Base-by-base conservation (phyloP, 208 protist genomes). In the Wallacemonas sp. region DNA sequence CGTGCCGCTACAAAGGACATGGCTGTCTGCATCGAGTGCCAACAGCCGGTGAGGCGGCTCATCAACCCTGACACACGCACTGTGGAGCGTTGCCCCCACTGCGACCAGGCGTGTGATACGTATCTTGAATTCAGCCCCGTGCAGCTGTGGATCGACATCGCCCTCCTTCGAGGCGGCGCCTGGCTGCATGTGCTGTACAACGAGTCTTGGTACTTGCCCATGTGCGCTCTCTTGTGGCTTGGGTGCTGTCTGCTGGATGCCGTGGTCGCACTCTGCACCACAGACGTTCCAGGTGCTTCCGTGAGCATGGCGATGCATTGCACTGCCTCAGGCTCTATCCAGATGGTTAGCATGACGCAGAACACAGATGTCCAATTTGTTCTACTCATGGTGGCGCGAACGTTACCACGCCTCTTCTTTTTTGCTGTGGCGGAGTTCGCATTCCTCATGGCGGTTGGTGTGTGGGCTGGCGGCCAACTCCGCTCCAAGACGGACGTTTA, bases 161-260 rank as follows among this genome's bases (percentile, higher is more conserved):
- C 79, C 27, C 67, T 96, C 11, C 73, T 96, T 27, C 83, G 81
- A 30, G 61, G 79, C 6, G 64, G 64, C 26, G 90, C 87, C 5
- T 96, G 90, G 87, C 70, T 72, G 26, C 90, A 96, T 67, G 64
- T 91, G 11, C 53, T 96, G 26, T 91, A 80, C 64, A 96, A 96
- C 66, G 63, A 78, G 34, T 42, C 33, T 28, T 58, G 61, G 24
- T 28, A 62, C 19, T 38, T 71, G 28, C 49, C 33, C 0, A 33
- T 31, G 19, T 69, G 76, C 41, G 42, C 86, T 15, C 1, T 73
- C 45, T 30, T 68, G 4, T 75, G 73, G 30, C 31, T 93, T 2
- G 9, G 82, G 33, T 86, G 77, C 49, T 91, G 86, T 38, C 47
- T 86, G 1, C 42, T 95, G 17, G 90, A 95, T 59, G 84, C 86